phyloP scores from a whole-genome alignment of 345 rosid species.

The Mercurialis annua region DNA sequence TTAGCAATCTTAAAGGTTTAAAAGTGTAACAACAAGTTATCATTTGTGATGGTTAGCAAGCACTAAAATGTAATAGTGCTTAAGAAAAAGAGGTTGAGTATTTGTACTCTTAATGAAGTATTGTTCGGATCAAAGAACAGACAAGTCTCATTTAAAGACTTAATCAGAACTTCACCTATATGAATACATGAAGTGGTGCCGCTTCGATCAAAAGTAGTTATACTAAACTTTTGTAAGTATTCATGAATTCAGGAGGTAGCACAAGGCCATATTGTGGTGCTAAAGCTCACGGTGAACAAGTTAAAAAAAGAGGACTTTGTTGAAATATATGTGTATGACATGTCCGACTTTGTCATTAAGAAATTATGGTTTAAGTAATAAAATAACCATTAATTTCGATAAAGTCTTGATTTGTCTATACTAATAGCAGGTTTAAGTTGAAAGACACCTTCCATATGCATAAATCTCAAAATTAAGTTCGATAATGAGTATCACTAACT shows the following conservation, averaged over 20 bases:
- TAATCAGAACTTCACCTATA: background rate
- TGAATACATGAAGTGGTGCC: background rate
- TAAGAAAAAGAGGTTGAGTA: background rate
- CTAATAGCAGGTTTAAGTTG: background rate
- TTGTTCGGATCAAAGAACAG: background rate
- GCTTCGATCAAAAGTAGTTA: background rate
- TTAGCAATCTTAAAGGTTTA: background rate
- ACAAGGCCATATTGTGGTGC: background rate
- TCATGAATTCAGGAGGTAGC: background rate
- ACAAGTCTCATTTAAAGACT: background rate
- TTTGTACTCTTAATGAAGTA: background rate
- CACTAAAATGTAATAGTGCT: background rate
- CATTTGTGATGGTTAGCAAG: background rate
- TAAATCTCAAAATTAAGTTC: background rate
- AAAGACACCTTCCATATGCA: background rate
- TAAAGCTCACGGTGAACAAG: background rate
- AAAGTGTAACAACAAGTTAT: background rate
- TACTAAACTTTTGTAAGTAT: background rate
- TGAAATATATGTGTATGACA: background rate
- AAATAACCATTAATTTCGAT: background rate
- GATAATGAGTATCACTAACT: background rate
- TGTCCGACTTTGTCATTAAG: background rate
- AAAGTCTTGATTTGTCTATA: background rate
- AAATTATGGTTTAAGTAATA: background rate
- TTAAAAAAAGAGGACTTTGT: background rate